Evolutionary conservation across 148 eudicot genomes (phyloP).

Genomic region (Gaultheria prostrata): DNA sequence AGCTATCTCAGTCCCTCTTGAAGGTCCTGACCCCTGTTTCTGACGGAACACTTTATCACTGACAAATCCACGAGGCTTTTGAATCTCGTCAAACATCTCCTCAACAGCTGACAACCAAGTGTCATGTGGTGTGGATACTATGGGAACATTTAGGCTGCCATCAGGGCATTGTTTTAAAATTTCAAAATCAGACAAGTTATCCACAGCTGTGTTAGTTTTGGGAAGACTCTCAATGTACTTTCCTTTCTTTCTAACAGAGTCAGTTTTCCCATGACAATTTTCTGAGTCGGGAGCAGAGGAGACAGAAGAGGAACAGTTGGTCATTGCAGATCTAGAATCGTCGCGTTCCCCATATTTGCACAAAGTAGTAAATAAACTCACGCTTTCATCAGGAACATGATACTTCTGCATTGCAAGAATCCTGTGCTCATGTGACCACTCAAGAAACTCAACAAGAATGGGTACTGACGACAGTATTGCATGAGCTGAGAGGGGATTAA

Average conservation of each 20-base stretch:
- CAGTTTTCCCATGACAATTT: constrained; percentile 32
- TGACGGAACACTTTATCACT: constrained; percentile 31
- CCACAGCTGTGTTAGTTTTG: constrained; percentile 25
- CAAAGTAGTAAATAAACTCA: constrained; percentile 52
- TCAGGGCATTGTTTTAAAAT: constrained; percentile 26
- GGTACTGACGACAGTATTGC: constrained; percentile 67
- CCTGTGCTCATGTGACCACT: constrained; percentile 55
- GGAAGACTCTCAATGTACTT: constrained; percentile 29
- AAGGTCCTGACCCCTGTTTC: constrained; percentile 23
- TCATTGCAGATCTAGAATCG: constrained; percentile 77
- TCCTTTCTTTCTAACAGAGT: constrained; percentile 45
- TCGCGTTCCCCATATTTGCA: constrained; percentile 82
- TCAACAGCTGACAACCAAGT: constrained; percentile 32
- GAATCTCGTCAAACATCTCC: constrained; percentile 24
- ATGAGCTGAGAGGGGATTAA: constrained; percentile 94
- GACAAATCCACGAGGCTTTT: constrained; percentile 26
- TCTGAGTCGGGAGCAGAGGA: constrained; percentile 76
- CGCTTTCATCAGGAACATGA: constrained; percentile 66
- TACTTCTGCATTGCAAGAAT: constrained; percentile 51
- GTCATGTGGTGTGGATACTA: constrained; percentile 29
- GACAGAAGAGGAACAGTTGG: constrained; percentile 88
- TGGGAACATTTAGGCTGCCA: constrained; percentile 26
- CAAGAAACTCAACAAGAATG: constrained; percentile 60
- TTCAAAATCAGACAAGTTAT: constrained; percentile 30
- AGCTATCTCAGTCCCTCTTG: constrained; percentile 26